Evolutionary conservation across 345 rosid genomes (phyloP), one percentile per base, ranked within the genome.

Genomic region (Fremontodendron californicum): DNA sequence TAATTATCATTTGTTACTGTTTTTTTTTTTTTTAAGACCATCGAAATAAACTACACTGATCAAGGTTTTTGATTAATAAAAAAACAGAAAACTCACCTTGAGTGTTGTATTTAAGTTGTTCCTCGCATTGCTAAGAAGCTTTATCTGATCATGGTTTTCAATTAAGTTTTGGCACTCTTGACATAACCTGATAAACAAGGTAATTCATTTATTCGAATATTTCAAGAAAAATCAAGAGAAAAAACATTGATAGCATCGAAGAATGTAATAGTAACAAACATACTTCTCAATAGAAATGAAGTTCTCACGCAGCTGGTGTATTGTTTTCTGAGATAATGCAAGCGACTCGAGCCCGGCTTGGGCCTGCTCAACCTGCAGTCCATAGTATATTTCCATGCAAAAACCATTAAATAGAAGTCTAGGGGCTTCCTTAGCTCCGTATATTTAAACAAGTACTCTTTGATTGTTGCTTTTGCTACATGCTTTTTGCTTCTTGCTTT

Each of bases 91-190:
- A 61, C 39, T 33, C 70, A 96, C 99, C 95, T 94, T 96, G 73
- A 96, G 82, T 48, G 98, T 96, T 55, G 87, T 94, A 76, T 87
- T 94, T 51, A 96, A 87, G 85, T 96, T 96, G 85, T 94, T 96
- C 86, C 98, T 86, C 33, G 93, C 92, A 84, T 96, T 92, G 86
- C 98, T 96, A 75, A 96, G 90, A 71, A 96, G 91, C 92, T 96
- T 93, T 79, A 96, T 96, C 82, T 96, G 98, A 83, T 96, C 98
- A 75, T 96, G 99, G 82, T 96, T 96, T 61, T 96, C 97, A 79
- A 96, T 96, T 86, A 96, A 92, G 54, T 82, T 96, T 85, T 96
- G 99, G 75, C 99, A 96, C 81, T 96, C 99, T 78, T 87, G 94
- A 69, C 99, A 96, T 63, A 90, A 87, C 84, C 99, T 96, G 87